These are phyloP conservation scores for Botryosphaeria agaves DNA, from an alignment of 2,329 filamentous ascomycete species.

Conservation along the genomic window DNA sequence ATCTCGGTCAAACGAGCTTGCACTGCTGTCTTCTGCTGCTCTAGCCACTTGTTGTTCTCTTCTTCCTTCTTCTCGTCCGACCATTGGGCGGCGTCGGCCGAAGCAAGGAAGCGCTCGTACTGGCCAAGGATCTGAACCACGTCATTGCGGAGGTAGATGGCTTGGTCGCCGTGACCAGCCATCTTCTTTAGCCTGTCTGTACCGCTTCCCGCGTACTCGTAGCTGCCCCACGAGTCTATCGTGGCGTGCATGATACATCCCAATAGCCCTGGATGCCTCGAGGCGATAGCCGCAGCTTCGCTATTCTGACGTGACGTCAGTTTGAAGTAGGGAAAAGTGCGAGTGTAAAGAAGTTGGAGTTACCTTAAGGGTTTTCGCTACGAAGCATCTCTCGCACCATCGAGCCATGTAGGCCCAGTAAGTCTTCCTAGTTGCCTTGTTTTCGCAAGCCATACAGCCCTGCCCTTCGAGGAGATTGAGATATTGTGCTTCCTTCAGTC, in stretches of 20 bases:
- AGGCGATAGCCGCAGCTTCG: conserved; percentile 9
- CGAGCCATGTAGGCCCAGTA: conserved; percentile 25
- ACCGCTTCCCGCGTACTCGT: background rate
- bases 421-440: conserved; percentile 19
- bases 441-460: conserved; percentile 20
- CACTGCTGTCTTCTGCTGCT: background rate
- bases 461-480: conserved; percentile 19
- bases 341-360: background rate
- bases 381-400: conserved; percentile 22
- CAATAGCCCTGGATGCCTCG: conserved; percentile 1
- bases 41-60: background rate
- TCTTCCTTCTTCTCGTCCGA: background rate
- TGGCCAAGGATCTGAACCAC: background rate
- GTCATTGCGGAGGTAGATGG: background rate
- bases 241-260: background rate
- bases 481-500: conserved; percentile 21
- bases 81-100: background rate
- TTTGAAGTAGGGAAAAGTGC: conserved; percentile 2
- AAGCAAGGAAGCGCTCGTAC: background rate
- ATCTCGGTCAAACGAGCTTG: background rate
- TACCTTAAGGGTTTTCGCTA: conserved; percentile 12
- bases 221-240: background rate
- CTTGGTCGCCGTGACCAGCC: background rate
- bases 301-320: no score
- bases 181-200: background rate